Conservation (phyloP, 768 basidiomycete genomes). For the Mrakia frigida region DNA sequence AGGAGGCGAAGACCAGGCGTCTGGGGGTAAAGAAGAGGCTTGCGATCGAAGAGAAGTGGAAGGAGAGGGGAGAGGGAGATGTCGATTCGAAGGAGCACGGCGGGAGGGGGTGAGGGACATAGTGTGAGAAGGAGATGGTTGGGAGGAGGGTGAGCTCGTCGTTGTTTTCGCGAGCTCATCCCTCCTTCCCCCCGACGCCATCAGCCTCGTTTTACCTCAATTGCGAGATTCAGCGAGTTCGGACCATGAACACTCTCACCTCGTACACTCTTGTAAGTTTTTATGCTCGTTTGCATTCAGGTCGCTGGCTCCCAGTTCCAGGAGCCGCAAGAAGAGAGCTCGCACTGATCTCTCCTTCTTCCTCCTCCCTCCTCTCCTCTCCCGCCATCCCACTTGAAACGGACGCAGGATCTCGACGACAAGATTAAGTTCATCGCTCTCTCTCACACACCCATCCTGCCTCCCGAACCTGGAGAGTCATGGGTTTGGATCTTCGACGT, state of each 20-base stretch:
- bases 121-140: no score
- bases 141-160: no score
- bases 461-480: background rate
- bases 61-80: slow-evolving; percentile 15
- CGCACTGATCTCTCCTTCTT: background rate
- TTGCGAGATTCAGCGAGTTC: no score
- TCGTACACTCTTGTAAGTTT: no score
- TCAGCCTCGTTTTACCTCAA: no score
- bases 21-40: background rate
- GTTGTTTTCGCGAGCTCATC: no score
- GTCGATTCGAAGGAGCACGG: background rate
- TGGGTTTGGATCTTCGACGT: background rate
- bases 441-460: background rate
- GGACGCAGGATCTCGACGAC: background rate
- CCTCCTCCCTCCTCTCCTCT: background rate
- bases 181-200: no score
- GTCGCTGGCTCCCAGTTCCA: no score
- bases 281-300: no score
- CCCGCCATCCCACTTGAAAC: background rate
- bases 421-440: background rate
- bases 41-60: background rate
- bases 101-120: slow-evolving; percentile 1
- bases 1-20: background rate
- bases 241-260: no score
- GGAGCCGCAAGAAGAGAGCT: background rate